Base-by-base conservation (phyloP, 805 yeast species). In the Barnettozyma botsteinii region DNA sequence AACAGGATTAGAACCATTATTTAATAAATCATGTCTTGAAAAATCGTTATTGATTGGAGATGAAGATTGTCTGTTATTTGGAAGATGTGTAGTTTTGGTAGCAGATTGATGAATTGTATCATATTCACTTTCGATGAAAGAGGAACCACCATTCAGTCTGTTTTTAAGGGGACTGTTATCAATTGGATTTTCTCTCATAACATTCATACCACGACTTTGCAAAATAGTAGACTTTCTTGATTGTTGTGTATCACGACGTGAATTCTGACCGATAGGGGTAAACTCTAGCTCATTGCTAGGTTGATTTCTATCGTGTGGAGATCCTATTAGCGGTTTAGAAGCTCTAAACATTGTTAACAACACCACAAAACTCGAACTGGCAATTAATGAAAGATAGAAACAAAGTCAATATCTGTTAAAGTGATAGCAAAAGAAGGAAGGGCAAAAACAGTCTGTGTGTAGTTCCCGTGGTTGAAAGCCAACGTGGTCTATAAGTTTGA, bases 191-290 rank as follows among this genome's bases (percentile, higher is more conserved):
- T n/a, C n/a, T n/a, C n/a, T n/a, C n/a, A n/a, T n/a, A n/a, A n/a
- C n/a, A n/a, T n/a, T n/a, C n/a, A 50, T 38, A 18, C 40, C 38
- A 13, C 26, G 35, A 4, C 30, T 30, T 18, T 33, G 32, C n/a
- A 40, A 25, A 12, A 31, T 15, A 5, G 37, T 32, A 2, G 43
- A 30, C 13, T 25, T 35, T 28, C 28, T 30, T 5, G 32, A 25
- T 4, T 29, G 19, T 15, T 24, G 25, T 4, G 25, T 11, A 18
- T 15, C 28, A 18, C 29, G 20, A 13, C 19, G 15, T 8, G 22
- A 31, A 13, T 20, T 37, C 1, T 48, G 56, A 4, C 73, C 73
- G 34, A 69, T 64, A 0, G 74, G 74, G 2, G 72, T 68, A 43
- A 69, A 69, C 45, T 67, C 70, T 19, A 61, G 48, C 5, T 48